Conservation (phyloP, 108 stramenopile genomes). For the Cyclostephanos invisitatus region DNA sequence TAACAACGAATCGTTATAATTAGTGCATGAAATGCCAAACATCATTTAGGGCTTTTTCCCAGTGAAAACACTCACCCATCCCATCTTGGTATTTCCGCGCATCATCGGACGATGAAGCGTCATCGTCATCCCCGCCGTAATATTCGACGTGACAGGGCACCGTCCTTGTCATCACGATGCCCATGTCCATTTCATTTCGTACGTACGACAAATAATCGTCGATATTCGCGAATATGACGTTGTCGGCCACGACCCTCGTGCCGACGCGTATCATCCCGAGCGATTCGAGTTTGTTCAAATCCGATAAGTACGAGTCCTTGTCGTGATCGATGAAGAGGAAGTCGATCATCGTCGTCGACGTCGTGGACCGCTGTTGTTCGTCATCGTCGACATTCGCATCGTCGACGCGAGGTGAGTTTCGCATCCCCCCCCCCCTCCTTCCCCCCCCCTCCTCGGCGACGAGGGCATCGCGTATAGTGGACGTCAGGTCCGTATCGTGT, state of each 20-base stretch:
- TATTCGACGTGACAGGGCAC: conserved; percentile 68
- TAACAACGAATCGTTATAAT: neutral
- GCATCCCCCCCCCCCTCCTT: conserved; percentile 1
- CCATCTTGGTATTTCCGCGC: conserved; percentile 21
- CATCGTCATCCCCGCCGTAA: conserved; percentile 1
- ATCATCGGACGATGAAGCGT: neutral
- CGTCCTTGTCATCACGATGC: conserved; percentile 59
- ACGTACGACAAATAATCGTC: conserved; percentile 78
- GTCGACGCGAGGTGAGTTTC: neutral
- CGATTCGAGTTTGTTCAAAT: conserved; percentile 65
- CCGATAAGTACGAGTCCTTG: conserved; percentile 78
- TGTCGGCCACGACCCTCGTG: conserved; percentile 83
- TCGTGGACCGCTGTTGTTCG: neutral
- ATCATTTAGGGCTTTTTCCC: neutral
- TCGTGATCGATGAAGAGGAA: conserved; percentile 92
- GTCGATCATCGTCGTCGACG: conserved; percentile 34
- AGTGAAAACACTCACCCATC: conserved; percentile 18
- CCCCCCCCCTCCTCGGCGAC: no score
- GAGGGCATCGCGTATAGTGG: conserved; percentile 20
- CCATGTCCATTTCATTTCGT: conserved; percentile 37
- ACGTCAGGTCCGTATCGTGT: conserved; percentile 40
- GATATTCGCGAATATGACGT: conserved; percentile 79
- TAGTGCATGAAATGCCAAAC: neutral
- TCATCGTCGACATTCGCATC: neutral
- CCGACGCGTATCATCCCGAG: conserved; percentile 49